Percentiles rank a stretch among this genome's conserved stretches.
These are phyloP conservation scores for Boletus semigastroideus DNA, from an alignment of 1,284 basidiomycete species.

Conservation along the genomic window DNA sequence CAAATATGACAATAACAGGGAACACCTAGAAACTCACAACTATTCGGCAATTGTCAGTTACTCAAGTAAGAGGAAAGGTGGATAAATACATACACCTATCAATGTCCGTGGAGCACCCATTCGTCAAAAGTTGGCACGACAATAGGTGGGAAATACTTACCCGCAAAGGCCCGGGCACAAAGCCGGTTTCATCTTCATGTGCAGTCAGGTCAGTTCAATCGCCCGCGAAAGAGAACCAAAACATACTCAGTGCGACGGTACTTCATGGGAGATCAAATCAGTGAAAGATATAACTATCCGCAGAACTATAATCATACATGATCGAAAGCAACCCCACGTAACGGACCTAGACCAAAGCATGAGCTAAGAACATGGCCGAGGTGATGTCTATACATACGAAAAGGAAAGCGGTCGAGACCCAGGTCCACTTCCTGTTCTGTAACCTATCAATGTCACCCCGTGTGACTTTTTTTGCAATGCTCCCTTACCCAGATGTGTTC, in stretches of 20 bases:
- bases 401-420: slow-evolving; percentile 6
- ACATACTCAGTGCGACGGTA: neutral
- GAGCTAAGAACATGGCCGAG: neutral
- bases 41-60: neutral
- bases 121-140: neutral
- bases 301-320: neutral
- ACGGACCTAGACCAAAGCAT: slow-evolving; percentile 1
- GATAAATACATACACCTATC: slow-evolving; percentile 6
- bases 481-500: slow-evolving; percentile 7
- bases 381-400: neutral
- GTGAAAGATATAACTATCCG: neutral
- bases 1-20: neutral
- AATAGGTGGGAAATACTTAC: neutral
- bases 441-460: neutral
- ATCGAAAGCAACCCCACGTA: slow-evolving; percentile 3
- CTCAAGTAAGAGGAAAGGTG: too few species aligned
- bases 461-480: fast-evolving
- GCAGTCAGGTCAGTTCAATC: neutral
- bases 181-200: neutral
- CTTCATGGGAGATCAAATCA: neutral
- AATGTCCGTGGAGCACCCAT: neutral
- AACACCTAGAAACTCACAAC: slow-evolving; percentile 1
- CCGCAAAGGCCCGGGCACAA: slow-evolving; percentile 6
- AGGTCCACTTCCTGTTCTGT: slow-evolving; percentile 11
- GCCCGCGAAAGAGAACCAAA: too few species aligned